A percentile compares a stretch with the other conserved stretches of the same genome.
phyloP scores from a whole-genome alignment of 2,329 filamentous ascomycete genomes.

The Amesomyces nigricolor region DNA sequence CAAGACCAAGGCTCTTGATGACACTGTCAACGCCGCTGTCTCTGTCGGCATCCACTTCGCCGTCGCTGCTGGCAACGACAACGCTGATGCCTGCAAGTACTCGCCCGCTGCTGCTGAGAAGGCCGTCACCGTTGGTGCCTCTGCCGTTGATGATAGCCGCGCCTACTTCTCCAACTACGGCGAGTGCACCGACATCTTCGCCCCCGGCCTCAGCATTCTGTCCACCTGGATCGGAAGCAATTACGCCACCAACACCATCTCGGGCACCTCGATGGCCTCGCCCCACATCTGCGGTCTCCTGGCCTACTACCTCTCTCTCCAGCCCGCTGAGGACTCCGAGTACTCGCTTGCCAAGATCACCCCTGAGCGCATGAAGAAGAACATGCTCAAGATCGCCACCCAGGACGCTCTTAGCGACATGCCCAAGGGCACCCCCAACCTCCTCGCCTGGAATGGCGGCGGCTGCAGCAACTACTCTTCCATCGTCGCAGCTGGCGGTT shows the following conservation, averaged over 20 bases:
- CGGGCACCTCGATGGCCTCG: constrained; percentile 98
- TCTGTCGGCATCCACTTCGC: constrained; percentile 92
- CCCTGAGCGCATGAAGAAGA: constrained; percentile 88
- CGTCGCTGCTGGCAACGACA: constrained; percentile 97
- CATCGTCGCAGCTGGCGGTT: constrained; percentile 70
- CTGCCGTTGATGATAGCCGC: constrained; percentile 86
- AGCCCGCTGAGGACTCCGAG: constrained; percentile 83
- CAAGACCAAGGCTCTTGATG: constrained; percentile 87
- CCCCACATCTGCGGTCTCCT: constrained; percentile 94
- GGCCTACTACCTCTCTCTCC: constrained; percentile 95
- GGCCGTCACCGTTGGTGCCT: constrained; percentile 93
- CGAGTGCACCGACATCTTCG: constrained; percentile 99
- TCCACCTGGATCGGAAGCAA: constrained; percentile 99
- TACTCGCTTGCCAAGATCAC: constrained; percentile 86
- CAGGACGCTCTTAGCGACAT: constrained; percentile 72
- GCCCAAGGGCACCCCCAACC: constrained; percentile 80
- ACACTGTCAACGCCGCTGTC: constrained; percentile 90
- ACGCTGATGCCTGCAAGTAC: constrained; percentile 98
- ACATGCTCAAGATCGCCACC: constrained; percentile 78
- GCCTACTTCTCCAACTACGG: constrained; percentile 99
- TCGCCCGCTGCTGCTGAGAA: constrained; percentile 89
- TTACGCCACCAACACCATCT: constrained; percentile 97
- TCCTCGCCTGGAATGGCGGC: constrained; percentile 98
- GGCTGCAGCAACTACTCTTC: constrained; percentile 85
- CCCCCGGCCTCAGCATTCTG: constrained; percentile 90